Conservation (phyloP, 345 rosid genomes). For the Dovyalis caffra region DNA sequence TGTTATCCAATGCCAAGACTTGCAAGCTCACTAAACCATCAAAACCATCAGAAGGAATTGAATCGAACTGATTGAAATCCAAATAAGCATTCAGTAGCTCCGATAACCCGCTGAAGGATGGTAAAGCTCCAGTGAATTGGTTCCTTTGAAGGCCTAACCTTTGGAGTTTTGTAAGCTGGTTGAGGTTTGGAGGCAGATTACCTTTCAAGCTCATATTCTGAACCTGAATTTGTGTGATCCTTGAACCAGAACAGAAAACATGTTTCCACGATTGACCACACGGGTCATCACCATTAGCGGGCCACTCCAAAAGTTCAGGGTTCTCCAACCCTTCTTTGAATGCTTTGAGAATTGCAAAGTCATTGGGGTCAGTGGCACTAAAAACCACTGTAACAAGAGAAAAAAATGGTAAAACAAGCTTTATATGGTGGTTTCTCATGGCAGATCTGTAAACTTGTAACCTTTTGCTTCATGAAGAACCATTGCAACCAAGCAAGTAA, state of each 20-base stretch:
- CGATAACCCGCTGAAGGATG: constrained; percentile 56
- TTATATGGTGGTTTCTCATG: constrained; percentile 26
- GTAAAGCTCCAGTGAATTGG: constrained; percentile 55
- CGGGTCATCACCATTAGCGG: constrained; percentile 57
- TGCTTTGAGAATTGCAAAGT: constrained; percentile 49
- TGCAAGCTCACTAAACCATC: constrained; percentile 47
- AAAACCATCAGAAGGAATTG: constrained; percentile 62
- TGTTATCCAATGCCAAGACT: constrained; percentile 59
- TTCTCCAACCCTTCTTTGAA: constrained; percentile 62
- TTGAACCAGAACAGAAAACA: constrained; percentile 44
- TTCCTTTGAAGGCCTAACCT: constrained; percentile 64
- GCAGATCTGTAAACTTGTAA: constrained; percentile 22
- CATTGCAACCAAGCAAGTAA: constrained; percentile 5
- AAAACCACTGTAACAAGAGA: constrained; percentile 30
- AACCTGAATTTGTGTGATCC: constrained; percentile 67
- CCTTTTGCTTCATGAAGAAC: constrained; percentile 13
- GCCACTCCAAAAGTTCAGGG: constrained; percentile 67
- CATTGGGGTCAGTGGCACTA: constrained; percentile 49
- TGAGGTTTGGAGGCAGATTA: constrained; percentile 55
- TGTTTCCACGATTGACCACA: constrained; percentile 66
- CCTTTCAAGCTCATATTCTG: constrained; percentile 58
- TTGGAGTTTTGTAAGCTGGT: constrained; percentile 50
- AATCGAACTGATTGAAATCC: constrained; percentile 58
- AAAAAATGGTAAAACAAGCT: constrained; percentile 31
- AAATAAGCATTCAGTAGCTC: constrained; percentile 45